Evolutionary conservation across 1,284 basidiomycete species (phyloP).

Genomic region (Wolfiporia cocos): DNA sequence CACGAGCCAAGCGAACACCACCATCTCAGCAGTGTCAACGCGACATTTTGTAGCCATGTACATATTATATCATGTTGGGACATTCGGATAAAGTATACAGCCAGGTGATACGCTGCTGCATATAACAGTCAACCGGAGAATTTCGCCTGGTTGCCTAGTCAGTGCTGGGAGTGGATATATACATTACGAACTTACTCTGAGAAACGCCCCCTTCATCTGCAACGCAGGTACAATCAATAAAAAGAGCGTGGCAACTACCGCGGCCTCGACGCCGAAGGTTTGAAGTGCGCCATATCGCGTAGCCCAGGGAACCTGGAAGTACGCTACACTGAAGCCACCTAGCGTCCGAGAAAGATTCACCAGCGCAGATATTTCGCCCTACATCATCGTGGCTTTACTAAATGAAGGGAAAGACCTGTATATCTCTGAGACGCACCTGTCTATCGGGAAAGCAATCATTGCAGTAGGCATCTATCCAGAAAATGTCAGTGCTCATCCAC

Average conservation of each 20-base stretch:
- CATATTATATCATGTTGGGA: too few relatives aligned
- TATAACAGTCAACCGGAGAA: too few relatives aligned
- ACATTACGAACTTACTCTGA: slow-evolving; percentile 40
- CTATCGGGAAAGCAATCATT: slow-evolving; percentile 45
- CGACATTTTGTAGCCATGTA: too few relatives aligned
- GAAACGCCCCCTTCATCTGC: slow-evolving; percentile 38
- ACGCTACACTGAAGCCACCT: slow-evolving; percentile 58
- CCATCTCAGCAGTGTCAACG: too few relatives aligned
- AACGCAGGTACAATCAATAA: slow-evolving; percentile 45
- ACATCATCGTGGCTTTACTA: background rate
- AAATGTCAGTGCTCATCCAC: background rate
- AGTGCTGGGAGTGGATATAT: too few relatives aligned
- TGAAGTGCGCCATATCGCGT: slow-evolving; percentile 46
- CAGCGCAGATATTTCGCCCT: slow-evolving; percentile 55
- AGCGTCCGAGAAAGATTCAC: slow-evolving; percentile 54
- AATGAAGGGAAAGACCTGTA: background rate
- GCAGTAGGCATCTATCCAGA: slow-evolving; percentile 40
- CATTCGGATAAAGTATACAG: too few relatives aligned
- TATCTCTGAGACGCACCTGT: slow-evolving; percentile 24
- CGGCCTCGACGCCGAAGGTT: slow-evolving; percentile 54
- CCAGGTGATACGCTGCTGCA: too few relatives aligned
- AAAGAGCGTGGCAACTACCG: slow-evolving; percentile 47
- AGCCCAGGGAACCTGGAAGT: slow-evolving; percentile 60
- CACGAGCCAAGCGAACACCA: too few relatives aligned
- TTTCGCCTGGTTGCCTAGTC: too few relatives aligned